phyloP scores from a whole-genome alignment of 176 grass and related monocot species.

The Aegilops tauschii region DNA sequence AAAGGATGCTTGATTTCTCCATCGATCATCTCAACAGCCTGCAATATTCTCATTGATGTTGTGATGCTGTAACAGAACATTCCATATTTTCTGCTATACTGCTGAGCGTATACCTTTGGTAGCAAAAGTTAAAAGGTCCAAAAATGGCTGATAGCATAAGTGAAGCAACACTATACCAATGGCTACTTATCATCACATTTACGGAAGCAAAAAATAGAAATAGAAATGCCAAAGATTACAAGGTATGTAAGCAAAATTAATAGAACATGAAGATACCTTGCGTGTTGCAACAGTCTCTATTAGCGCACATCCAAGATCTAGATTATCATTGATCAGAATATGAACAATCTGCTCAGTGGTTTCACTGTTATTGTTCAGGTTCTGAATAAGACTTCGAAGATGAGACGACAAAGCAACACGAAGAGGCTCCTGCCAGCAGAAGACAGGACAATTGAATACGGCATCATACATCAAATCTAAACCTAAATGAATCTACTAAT shows the following conservation, averaged over 20 bases:
- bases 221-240: background rate
- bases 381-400: slow-evolving; percentile 80
- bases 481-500: background rate
- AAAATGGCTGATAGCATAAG: background rate
- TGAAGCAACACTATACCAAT: background rate
- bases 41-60: slow-evolving; percentile 1
- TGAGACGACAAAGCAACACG: slow-evolving; percentile 75
- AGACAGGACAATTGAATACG: slow-evolving; percentile 8
- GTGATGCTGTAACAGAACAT: slow-evolving; percentile 9
- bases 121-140: background rate
- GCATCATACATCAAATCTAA: background rate
- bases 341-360: slow-evolving; percentile 74
- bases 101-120: background rate
- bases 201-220: background rate
- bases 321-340: slow-evolving; percentile 85
- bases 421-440: slow-evolving; percentile 77
- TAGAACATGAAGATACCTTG: slow-evolving; percentile 53
- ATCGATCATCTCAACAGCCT: slow-evolving; percentile 95
- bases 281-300: slow-evolving; percentile 93
- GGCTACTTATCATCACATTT: slow-evolving; percentile 11
- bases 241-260: slow-evolving; percentile 4
- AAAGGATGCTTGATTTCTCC: slow-evolving; percentile 71
- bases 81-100: background rate
- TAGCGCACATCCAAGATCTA: slow-evolving; percentile 96
- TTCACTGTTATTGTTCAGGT: slow-evolving; percentile 71